These are phyloP conservation scores for Exophiala phaeomuriformis DNA, from an alignment of 2,329 filamentous ascomycete genomes.

Conservation along the genomic window DNA sequence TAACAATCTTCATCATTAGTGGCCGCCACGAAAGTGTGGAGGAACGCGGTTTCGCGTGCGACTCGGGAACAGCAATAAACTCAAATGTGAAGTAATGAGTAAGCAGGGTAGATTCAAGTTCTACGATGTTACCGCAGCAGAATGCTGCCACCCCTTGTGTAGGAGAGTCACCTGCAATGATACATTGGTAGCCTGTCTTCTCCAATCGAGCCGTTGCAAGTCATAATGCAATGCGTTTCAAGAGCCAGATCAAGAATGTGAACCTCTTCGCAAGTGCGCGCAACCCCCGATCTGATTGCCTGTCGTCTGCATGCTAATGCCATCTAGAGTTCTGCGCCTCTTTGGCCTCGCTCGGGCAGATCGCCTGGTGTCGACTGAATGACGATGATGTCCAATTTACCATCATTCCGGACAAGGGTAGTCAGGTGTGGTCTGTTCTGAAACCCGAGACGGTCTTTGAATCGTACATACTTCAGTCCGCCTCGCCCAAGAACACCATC, in stretches of 20 bases:
- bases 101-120: too few species aligned
- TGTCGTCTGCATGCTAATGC: not conserved
- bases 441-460: constrained; percentile 74
- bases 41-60: not conserved
- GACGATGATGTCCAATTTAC: constrained; percentile 86
- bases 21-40: not conserved
- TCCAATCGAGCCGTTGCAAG: not conserved
- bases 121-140: too few species aligned
- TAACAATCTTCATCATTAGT: too few species aligned
- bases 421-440: constrained; percentile 88
- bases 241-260: constrained; percentile 46
- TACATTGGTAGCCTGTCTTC: not conserved
- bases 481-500: constrained; percentile 75
- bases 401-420: constrained; percentile 87
- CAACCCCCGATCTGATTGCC: constrained; percentile 20
- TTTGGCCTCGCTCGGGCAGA: constrained; percentile 63
- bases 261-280: constrained; percentile 47
- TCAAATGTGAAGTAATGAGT: too few species aligned
- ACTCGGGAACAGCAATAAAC: too few species aligned
- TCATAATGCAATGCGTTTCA: constrained; percentile 44
- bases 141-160: too few species aligned
- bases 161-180: too few species aligned
- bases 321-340: constrained; percentile 54
- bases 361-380: constrained; percentile 85
- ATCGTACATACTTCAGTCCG: constrained; percentile 79